These are phyloP conservation scores for Apiotrichum veenhuisii DNA, from an alignment of 1,284 basidiomycete species.

Conservation along the genomic window DNA sequence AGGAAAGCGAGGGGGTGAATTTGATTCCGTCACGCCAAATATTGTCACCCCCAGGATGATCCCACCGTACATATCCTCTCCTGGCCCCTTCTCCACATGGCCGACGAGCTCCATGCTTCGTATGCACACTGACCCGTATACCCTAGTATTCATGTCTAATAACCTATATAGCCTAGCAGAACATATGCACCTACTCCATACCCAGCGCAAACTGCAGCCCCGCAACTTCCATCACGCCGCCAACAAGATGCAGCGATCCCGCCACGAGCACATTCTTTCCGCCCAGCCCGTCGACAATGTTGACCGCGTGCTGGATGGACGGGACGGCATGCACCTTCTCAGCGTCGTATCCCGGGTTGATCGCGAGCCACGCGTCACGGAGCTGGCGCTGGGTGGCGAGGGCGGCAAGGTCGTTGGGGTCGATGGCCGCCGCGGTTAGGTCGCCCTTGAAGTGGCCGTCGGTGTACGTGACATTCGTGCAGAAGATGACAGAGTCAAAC, in stretches of 20 bases:
- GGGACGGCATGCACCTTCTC: constrained; percentile 71
- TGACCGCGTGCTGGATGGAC: constrained; percentile 83
- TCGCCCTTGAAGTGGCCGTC: constrained; percentile 86
- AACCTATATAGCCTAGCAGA: background rate
- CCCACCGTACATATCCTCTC: background rate
- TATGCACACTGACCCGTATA: too few species aligned
- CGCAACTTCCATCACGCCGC: constrained; percentile 88
- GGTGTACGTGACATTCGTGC: constrained; percentile 90
- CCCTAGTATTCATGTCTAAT: background rate
- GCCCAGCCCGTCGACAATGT: constrained; percentile 53
- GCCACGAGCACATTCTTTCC: constrained; percentile 67
- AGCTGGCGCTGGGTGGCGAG: constrained; percentile 74
- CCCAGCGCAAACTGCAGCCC: constrained; percentile 59
- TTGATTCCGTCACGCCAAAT: background rate
- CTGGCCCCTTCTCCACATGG: background rate
- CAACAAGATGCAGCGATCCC: constrained; percentile 91
- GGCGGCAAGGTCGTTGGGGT: constrained; percentile 61
- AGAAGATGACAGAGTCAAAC: constrained; percentile 87
- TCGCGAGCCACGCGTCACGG: constrained; percentile 65
- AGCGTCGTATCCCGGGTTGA: constrained; percentile 61
- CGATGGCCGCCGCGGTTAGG: constrained; percentile 64
- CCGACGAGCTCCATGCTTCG: background rate
- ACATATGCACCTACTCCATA: constrained; percentile 30
- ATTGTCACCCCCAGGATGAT: background rate
- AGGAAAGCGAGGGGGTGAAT: background rate